These are phyloP conservation scores for Hanseniaspora vineae DNA, from an alignment of 805 yeast genomes.

Conservation along the genomic window DNA sequence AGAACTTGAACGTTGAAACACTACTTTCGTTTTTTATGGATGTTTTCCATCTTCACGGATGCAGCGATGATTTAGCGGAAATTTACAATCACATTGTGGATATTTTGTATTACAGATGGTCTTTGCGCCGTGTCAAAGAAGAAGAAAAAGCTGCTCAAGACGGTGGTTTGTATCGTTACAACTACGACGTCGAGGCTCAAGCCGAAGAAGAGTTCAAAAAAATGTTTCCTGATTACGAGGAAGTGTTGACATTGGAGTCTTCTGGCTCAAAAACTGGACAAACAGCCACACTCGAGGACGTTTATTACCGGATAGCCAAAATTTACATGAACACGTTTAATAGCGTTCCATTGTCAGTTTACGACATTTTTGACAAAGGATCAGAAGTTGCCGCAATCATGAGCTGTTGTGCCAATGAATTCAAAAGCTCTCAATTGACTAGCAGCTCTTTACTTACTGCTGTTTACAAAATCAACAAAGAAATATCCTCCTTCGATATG, in stretches of 20 bases:
- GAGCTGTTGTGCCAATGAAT: not conserved
- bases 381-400: constrained; percentile 21
- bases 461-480: constrained; percentile 22
- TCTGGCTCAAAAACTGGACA: constrained; percentile 7
- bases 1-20: constrained; percentile 36
- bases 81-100: constrained; percentile 38
- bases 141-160: constrained; percentile 51
- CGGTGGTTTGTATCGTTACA: constrained; percentile 51
- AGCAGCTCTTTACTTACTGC: constrained; percentile 22
- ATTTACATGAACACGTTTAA: constrained; percentile 34
- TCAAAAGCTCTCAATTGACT: constrained; percentile 7
- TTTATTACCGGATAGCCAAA: constrained; percentile 36
- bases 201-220: constrained; percentile 65
- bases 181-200: constrained; percentile 46
- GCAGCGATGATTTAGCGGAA: constrained; percentile 10
- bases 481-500: constrained; percentile 21
- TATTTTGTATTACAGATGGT: constrained; percentile 68
- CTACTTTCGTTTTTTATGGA: constrained; percentile 37
- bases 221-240: constrained; percentile 85
- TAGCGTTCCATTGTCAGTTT: constrained; percentile 7
- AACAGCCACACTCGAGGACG: constrained; percentile 26
- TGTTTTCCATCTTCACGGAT: constrained; percentile 26
- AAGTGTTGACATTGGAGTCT: constrained; percentile 20
- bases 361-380: constrained; percentile 30
- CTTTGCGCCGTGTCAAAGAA: constrained; percentile 50